Base-by-base conservation (phyloP, 805 yeast genomes). In the Metschnikowia vanudenii region DNA sequence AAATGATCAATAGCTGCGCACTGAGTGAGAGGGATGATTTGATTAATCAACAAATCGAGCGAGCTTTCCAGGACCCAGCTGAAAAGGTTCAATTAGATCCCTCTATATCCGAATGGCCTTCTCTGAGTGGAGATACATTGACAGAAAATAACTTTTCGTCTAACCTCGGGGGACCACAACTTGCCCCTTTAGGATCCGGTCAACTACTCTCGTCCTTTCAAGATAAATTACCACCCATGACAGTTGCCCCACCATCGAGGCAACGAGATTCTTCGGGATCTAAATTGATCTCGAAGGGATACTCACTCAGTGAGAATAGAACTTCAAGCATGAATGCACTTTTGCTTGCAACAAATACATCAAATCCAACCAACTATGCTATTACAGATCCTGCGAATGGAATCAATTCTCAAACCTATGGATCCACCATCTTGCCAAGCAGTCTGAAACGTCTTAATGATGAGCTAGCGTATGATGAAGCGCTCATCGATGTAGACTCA, bases 1-100 rank as follows among this genome's bases (percentile, higher is more conserved):
- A 82, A 54, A 73, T 82, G 37, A 79, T 82, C 2, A 79, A 80
- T 20, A 76, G 84, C 56, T 80, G 85, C 50, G 71, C 79, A 11
- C 78, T 76, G 57, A 82, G 80, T 45, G 63, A 59, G 16, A 41
- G 40, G 17, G 45, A 43, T 16, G 48, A 39, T 14, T 5, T 30
- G 8, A 17, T 32, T 11, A 20, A 28, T n/a, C 36, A 24, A 17
- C 41, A 43, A 26, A 35, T 32, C 11, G 41, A 30, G 5, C 14
- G 20, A 16, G 40, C 14, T 12, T 20, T 31, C 10, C 17, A 37
- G n/a, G 41, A 30, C 11, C 6, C 37, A 11, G 10, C 31, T 12
- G 31, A 22, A 18, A 43, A 43, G 32, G 39, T 12, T 1, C 12
- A 30, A n/a, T 4, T 22, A 4, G 40, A 26, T 6, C 22, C 31